Percentiles rank a stretch among this genome's conserved stretches.
Evolutionary conservation across 129 eudicot species (phyloP).

Genomic region (Oenanthe sinensis): DNA sequence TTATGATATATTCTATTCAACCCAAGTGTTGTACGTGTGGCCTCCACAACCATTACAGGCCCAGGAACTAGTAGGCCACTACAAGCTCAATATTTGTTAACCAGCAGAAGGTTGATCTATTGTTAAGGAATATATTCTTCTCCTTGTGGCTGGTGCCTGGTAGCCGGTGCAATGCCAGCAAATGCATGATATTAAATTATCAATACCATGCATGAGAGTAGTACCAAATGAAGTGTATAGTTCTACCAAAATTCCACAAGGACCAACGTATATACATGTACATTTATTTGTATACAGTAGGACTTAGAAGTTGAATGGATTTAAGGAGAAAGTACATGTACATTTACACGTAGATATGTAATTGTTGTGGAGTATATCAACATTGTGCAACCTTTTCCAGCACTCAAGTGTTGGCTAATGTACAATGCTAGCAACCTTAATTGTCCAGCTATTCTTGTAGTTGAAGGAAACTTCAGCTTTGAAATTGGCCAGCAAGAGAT

Average conservation of each 20-base stretch:
- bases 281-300: too few relatives aligned
- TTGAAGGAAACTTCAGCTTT: constrained; percentile 40
- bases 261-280: too few relatives aligned
- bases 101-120: not conserved
- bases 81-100: not conserved
- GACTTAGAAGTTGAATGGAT: too few relatives aligned
- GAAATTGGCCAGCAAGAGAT: constrained; percentile 67
- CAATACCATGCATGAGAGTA: too few relatives aligned
- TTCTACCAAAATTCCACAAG: too few relatives aligned
- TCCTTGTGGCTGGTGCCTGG: not conserved
- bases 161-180: not conserved
- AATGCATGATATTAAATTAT: too few relatives aligned
- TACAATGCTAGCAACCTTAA: constrained; percentile 15
- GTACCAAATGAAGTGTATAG: too few relatives aligned
- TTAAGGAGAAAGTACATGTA: too few relatives aligned
- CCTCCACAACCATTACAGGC: not conserved
- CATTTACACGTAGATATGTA: not conserved
- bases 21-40: not conserved
- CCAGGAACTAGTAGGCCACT: not conserved
- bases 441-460: constrained; percentile 34
- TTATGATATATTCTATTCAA: not conserved
- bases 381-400: constrained; percentile 6
- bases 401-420: not conserved
- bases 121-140: too few relatives aligned
- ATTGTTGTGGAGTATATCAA: not conserved